A percentile compares a stretch with the other conserved stretches of the same genome.
Conservation (phyloP, 2,329 filamentous ascomycete species). For the Cryphonectria radicalis region DNA sequence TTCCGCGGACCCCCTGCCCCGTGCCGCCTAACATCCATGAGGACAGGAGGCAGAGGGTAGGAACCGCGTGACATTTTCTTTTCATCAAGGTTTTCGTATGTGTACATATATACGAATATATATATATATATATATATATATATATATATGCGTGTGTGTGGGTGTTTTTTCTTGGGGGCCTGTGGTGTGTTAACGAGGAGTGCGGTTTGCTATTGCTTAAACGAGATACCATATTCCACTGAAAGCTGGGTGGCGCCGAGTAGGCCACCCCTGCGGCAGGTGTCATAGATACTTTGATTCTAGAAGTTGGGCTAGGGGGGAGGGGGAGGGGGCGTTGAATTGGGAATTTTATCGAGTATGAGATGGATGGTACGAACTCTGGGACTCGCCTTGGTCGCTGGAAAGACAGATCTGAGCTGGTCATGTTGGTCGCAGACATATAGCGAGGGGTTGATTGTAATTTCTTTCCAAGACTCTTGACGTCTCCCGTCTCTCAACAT, state of each 20-base stretch:
- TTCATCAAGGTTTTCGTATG: too few relatives aligned
- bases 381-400: background rate
- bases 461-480: background rate
- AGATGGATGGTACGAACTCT: background rate
- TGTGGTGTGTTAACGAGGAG: background rate
- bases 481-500: background rate
- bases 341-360: background rate
- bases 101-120: too few relatives aligned
- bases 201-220: background rate
- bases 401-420: background rate
- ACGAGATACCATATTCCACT: slow-evolving; percentile 12
- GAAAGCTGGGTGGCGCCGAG: background rate
- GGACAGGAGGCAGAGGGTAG: slow-evolving; percentile 45
- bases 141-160: background rate
- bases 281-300: slow-evolving; percentile 11
- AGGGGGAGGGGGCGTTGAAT: background rate
- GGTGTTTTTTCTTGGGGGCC: background rate
- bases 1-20: slow-evolving; percentile 45
- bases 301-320: background rate
- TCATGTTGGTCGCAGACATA: background rate
- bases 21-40: slow-evolving; percentile 44
- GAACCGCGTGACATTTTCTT: slow-evolving; percentile 34
- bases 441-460: background rate
- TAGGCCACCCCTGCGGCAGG: background rate
- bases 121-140: too few relatives aligned